Percentiles rank a stretch among this genome's conserved stretches.
Conservation (phyloP, 768 basidiomycete species). For the Pleurotus tuoliensis region DNA sequence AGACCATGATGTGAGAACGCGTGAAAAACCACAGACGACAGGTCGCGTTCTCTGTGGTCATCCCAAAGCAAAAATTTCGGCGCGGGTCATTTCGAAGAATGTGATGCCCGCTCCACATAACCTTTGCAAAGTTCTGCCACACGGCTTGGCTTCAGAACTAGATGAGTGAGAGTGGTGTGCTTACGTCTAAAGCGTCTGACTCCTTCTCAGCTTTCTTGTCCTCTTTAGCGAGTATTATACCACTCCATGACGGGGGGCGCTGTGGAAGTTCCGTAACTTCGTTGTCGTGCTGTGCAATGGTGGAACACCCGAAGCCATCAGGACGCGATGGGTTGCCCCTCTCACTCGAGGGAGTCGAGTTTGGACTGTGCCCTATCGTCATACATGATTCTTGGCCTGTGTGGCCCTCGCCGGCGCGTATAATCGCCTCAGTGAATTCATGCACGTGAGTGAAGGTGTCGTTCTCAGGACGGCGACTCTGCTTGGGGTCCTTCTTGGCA, state of each 20-base stretch:
- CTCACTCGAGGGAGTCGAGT: not conserved
- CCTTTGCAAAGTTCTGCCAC: constrained; percentile 14
- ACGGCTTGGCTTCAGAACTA: not conserved
- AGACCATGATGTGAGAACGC: constrained; percentile 16
- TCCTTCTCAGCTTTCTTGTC: not conserved
- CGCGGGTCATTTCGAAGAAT: constrained; percentile 11
- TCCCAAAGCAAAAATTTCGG: constrained; percentile 20
- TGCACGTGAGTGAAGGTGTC: not conserved
- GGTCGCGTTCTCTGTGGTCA: constrained; percentile 20
- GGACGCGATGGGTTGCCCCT: not conserved
- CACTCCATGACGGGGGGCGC: not conserved
- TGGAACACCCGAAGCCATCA: not conserved
- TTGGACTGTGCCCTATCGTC: not conserved
- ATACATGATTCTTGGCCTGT: not conserved
- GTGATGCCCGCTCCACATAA: constrained; percentile 21
- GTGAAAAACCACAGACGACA: constrained; percentile 25
- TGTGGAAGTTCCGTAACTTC: not conserved
- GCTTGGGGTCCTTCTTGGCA: not conserved
- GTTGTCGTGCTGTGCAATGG: not conserved
- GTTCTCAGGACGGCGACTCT: not conserved
- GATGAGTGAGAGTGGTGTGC: not conserved
- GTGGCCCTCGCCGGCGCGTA: not conserved
- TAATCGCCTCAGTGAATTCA: not conserved
- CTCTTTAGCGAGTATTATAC: not conserved
- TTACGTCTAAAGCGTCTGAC: not conserved